These are phyloP conservation scores for Solanum clarkiae DNA, from an alignment of 257 asterid genomes.

Conservation along the genomic window DNA sequence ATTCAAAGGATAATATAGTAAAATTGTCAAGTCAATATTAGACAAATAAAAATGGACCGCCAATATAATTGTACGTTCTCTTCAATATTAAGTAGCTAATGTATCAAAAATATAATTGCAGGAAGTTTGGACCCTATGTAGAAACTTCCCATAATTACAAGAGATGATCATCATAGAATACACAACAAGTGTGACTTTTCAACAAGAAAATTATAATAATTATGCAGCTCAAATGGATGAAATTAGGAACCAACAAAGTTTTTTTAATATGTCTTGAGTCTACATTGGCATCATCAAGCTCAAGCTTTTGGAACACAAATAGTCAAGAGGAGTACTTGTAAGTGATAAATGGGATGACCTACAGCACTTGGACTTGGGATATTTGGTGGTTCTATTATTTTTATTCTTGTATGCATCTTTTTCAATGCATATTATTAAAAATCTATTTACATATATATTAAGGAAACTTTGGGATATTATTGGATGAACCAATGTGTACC, in stretches of 20 bases:
- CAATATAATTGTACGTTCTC: background rate
- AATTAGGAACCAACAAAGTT: background rate
- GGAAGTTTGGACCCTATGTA: slow-evolving; percentile 31
- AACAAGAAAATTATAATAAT: background rate
- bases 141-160: slow-evolving; percentile 2
- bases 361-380: background rate
- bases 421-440: background rate
- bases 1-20: background rate
- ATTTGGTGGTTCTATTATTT: background rate
- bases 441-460: too few species aligned
- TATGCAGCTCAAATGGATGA: background rate
- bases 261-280: background rate
- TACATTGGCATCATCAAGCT: background rate
- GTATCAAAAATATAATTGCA: background rate
- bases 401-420: background rate
- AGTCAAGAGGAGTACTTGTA: background rate
- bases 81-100: background rate
- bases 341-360: slow-evolving; percentile 8
- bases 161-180: background rate
- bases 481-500: background rate
- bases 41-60: too few species aligned
- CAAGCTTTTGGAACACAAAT: background rate
- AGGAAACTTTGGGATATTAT: background rate
- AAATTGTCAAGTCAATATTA: background rate
- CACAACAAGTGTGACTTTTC: background rate